Evolutionary conservation across 345 rosid species (phyloP).

Genomic region (Lagerstroemia speciosa): DNA sequence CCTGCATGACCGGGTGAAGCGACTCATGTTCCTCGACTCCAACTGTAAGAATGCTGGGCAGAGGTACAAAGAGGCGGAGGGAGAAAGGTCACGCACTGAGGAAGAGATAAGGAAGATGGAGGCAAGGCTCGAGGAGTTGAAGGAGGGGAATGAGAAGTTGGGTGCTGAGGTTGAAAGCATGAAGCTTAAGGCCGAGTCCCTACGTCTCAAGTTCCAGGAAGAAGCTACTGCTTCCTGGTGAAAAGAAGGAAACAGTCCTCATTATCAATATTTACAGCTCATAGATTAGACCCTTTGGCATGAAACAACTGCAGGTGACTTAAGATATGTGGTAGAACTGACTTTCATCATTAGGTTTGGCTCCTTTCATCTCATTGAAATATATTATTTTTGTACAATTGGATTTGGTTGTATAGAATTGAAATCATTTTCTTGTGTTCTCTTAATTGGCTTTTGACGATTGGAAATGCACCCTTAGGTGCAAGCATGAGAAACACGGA

Average conservation of each 20-base stretch:
- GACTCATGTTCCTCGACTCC: neutral
- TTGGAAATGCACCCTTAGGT: neutral
- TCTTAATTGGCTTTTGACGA: neutral
- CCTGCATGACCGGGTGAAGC: constrained; percentile 15
- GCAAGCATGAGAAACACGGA: no score
- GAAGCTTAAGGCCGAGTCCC: neutral
- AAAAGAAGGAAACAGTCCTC: neutral
- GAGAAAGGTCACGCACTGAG: neutral
- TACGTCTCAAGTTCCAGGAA: neutral
- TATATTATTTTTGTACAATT: no score
- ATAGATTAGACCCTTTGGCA: neutral
- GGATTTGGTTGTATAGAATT: neutral
- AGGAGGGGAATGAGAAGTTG: constrained; percentile 2
- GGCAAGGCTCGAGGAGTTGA: constrained; percentile 1
- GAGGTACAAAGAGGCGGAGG: neutral
- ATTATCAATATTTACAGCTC: neutral
- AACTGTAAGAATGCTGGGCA: neutral
- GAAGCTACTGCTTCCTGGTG: constrained; percentile 3
- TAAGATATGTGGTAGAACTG: no score
- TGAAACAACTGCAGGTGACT: neutral
- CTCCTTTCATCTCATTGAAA: no score
- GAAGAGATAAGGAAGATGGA: constrained; percentile 6
- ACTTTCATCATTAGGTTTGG: no score
- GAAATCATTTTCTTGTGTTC: neutral
- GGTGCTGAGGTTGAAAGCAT: neutral